Conservation (phyloP, 768 basidiomycete species). For the Tricholoma bakamatsutake region DNA sequence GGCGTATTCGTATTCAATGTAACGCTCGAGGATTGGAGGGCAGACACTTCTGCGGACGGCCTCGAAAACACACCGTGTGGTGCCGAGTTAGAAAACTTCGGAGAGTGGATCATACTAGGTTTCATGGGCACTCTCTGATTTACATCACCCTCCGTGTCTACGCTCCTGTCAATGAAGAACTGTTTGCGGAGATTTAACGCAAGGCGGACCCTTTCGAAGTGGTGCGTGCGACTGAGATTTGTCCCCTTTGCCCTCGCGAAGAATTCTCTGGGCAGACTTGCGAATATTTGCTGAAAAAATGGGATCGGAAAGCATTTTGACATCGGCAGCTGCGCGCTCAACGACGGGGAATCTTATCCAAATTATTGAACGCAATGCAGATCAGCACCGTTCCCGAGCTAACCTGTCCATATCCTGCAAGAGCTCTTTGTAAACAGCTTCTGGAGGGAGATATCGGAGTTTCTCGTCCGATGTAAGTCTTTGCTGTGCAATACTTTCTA, state of each 20-base stretch:
- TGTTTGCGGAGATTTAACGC: conserved; percentile 2
- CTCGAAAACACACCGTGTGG: conserved; percentile 3
- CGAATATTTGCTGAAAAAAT: conserved; percentile 39
- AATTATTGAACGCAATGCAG: background rate
- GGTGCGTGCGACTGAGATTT: conserved; percentile 3
- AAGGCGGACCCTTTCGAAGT: conserved; percentile 12
- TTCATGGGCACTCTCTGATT: conserved; percentile 4
- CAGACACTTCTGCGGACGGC: conserved; percentile 7
- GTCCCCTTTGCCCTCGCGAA: conserved; percentile 33
- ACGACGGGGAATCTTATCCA: conserved; percentile 55
- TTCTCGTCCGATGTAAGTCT: conserved; percentile 49
- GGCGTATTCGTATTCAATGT: conserved; percentile 4
- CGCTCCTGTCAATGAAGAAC: conserved; percentile 9
- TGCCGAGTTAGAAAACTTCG: conserved; percentile 3
- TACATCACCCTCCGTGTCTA: conserved; percentile 12
- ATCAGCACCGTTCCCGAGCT: conserved; percentile 7
- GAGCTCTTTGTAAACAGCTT: conserved; percentile 52
- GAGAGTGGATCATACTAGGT: conserved; percentile 7
- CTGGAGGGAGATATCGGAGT: conserved; percentile 45
- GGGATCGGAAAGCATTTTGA: conserved; percentile 42
- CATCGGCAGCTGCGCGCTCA: conserved; percentile 53
- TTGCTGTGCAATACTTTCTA: conserved; percentile 57
- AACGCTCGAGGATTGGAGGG: conserved; percentile 2
- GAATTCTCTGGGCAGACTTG: conserved; percentile 37
- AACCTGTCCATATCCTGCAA: conserved; percentile 71